A percentile compares a stretch with the other conserved stretches of the same genome.
These are phyloP conservation scores for Zasmidium cellare DNA, from an alignment of 2,329 filamentous ascomycete genomes.

Conservation along the genomic window DNA sequence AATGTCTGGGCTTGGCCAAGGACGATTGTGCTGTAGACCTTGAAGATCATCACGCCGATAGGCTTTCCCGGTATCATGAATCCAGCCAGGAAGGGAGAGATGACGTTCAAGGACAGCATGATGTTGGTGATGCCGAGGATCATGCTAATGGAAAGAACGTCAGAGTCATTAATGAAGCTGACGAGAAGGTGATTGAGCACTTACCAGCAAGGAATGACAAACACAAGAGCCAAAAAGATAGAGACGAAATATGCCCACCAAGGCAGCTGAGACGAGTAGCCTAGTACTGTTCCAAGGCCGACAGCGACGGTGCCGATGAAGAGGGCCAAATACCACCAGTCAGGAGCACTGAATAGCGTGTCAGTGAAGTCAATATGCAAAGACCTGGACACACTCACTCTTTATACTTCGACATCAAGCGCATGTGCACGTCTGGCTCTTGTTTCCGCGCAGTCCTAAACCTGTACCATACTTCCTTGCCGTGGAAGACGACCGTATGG, in stretches of 20 bases:
- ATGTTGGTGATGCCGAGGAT: slow-evolving; percentile 85
- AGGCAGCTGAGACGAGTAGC: slow-evolving; percentile 76
- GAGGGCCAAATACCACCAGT: slow-evolving; percentile 65
- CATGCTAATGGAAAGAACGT: slow-evolving; percentile 56
- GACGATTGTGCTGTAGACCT: slow-evolving; percentile 73
- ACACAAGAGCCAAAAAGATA: slow-evolving; percentile 71
- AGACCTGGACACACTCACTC: not conserved
- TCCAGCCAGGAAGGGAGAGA: slow-evolving; percentile 65
- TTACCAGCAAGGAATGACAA: slow-evolving; percentile 79
- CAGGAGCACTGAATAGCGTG: slow-evolving; percentile 55
- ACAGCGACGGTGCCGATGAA: slow-evolving; percentile 28
- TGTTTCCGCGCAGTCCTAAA: slow-evolving; percentile 56
- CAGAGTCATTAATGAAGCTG: too few species aligned
- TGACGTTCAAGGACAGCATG: slow-evolving; percentile 22
- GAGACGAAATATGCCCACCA: slow-evolving; percentile 84
- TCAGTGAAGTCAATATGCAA: not conserved
- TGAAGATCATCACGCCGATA: slow-evolving; percentile 91
- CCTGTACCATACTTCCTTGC: slow-evolving; percentile 75
- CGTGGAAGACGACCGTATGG: slow-evolving; percentile 82
- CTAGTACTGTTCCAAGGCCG: slow-evolving; percentile 16
- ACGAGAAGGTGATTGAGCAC: too few species aligned
- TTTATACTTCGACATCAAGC: slow-evolving; percentile 66
- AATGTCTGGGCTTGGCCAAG: slow-evolving; percentile 77
- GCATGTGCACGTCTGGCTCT: slow-evolving; percentile 74
- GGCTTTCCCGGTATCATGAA: slow-evolving; percentile 79